A percentile compares a stretch with the other conserved stretches of the same genome.
Conservation (phyloP, 2,329 filamentous ascomycete species). For the Alternaria triticina region DNA sequence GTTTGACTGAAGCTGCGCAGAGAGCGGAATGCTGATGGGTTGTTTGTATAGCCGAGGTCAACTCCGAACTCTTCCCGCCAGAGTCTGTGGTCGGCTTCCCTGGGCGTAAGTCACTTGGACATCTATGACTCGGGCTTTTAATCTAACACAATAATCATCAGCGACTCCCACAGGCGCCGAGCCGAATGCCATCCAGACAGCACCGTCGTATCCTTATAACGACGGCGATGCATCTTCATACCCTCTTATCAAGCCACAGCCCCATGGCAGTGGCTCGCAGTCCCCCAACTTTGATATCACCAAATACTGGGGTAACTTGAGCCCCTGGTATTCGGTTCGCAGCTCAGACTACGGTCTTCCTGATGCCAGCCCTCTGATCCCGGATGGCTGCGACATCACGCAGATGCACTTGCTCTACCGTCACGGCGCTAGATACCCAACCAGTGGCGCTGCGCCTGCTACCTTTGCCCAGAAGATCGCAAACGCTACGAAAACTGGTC, state of each 20-base stretch:
- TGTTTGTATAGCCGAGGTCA: conserved; percentile 24
- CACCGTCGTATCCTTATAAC: conserved; percentile 38
- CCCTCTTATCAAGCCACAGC: conserved; percentile 31
- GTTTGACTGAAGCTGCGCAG: conserved; percentile 4
- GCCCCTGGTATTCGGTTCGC: conserved; percentile 38
- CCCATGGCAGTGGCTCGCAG: conserved; percentile 23
- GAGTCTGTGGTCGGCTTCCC: conserved; percentile 37
- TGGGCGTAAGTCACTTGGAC: conserved; percentile 16
- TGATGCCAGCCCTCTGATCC: conserved; percentile 32
- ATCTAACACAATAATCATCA: neutral
- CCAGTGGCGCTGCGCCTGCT: conserved; percentile 30
- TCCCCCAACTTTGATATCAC: conserved; percentile 33
- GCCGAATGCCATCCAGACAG: conserved; percentile 37
- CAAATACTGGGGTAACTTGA: conserved; percentile 42
- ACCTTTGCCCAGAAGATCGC: conserved; percentile 34
- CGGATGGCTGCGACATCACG: conserved; percentile 35
- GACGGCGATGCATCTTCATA: conserved; percentile 27
- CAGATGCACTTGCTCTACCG: conserved; percentile 40
- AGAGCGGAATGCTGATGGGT: conserved; percentile 5
- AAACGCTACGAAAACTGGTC: conserved; percentile 34
- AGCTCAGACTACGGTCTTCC: conserved; percentile 38
- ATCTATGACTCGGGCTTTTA: no score
- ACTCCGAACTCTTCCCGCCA: conserved; percentile 33
- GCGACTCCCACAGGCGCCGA: conserved; percentile 37
- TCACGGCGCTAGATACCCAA: conserved; percentile 40